phyloP scores from a whole-genome alignment of 345 rosid genomes.

The Triadica sebifera region DNA sequence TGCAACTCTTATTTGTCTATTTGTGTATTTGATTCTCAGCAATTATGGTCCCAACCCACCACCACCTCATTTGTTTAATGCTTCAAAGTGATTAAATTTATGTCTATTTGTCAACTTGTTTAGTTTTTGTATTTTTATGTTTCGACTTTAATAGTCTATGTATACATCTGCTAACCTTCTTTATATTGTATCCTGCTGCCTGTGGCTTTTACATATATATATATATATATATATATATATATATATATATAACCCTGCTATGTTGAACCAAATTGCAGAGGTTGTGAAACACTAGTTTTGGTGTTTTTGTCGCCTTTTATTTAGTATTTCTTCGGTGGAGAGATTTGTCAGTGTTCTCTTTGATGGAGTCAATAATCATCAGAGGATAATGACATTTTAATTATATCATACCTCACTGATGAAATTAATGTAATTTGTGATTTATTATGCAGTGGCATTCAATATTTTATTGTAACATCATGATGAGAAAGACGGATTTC shows the following conservation, averaged over 20 bases:
- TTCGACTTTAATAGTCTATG: not conserved
- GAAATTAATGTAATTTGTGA: too few species aligned
- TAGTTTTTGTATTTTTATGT: not conserved
- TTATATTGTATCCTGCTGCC: not conserved
- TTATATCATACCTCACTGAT: too few species aligned
- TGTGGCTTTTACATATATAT: not conserved
- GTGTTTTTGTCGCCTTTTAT: not conserved
- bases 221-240: too few species aligned
- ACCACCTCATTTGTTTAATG: conserved; percentile 25
- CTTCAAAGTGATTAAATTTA: conserved; percentile 5
- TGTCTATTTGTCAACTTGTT: conserved; percentile 13
- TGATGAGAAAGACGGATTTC: too few species aligned
- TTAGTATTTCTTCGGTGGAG: not conserved
- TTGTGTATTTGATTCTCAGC: conserved; percentile 26
- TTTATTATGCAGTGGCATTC: too few species aligned
- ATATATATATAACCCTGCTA: too few species aligned
- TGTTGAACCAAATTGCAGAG: not conserved
- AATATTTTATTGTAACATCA: too few species aligned
- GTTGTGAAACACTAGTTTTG: not conserved
- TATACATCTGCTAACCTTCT: conserved; percentile 8
- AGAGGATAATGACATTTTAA: too few species aligned
- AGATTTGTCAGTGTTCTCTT: not conserved
- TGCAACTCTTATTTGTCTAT: conserved; percentile 21
- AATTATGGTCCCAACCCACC: conserved; percentile 14
- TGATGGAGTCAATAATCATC: too few species aligned